These are phyloP conservation scores for Avicennia marina DNA, from an alignment of 257 asterid genomes.

Conservation along the genomic window DNA sequence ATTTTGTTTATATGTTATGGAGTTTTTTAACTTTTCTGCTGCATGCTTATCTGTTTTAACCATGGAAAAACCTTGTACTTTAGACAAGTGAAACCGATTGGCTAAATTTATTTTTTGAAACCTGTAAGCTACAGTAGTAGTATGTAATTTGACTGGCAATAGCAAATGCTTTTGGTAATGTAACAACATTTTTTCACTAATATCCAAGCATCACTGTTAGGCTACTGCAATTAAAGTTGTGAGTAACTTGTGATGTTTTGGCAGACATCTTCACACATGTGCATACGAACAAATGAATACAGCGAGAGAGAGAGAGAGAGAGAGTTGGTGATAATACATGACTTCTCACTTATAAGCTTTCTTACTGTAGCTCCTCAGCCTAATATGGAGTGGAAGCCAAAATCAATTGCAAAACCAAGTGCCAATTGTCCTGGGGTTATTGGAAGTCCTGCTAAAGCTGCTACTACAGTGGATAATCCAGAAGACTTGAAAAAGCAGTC, in stretches of 20 bases:
- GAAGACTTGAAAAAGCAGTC: constrained; percentile 42
- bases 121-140: constrained; percentile 10
- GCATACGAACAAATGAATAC: no score
- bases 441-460: constrained; percentile 50
- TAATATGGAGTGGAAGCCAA: constrained; percentile 95
- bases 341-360: no score
- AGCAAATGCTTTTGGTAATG: not conserved
- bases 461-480: constrained; percentile 39
- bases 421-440: constrained; percentile 50
- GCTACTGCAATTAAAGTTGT: no score
- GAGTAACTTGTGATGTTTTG: no score
- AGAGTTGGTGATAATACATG: no score
- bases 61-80: not conserved
- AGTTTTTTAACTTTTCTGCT: no score
- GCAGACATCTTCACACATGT: no score
- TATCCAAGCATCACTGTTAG: no score
- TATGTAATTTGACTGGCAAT: constrained; percentile 3
- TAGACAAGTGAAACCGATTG: not conserved
- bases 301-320: no score
- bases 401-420: constrained; percentile 53
- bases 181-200: not conserved
- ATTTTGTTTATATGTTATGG: no score
- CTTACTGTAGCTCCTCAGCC: constrained; percentile 55
- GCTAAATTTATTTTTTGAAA: not conserved
- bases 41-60: not conserved